phyloP scores from a whole-genome alignment of 345 rosid species.

The Mallotus nudiflorus region DNA sequence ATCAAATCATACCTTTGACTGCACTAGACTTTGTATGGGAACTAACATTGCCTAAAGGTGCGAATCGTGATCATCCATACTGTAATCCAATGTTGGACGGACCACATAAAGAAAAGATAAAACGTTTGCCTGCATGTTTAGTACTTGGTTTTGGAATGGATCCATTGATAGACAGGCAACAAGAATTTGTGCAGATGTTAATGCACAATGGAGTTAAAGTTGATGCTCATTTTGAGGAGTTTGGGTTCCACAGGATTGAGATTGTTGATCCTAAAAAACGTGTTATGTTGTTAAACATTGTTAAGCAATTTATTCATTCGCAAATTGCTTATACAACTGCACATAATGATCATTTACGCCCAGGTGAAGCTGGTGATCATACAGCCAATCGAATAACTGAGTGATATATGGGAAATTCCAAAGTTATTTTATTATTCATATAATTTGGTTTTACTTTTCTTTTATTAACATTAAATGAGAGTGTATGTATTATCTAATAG shows the following conservation, averaged over 20 bases:
- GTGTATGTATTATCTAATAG: no score
- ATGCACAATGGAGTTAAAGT: background rate
- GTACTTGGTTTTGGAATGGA: constrained; percentile 15
- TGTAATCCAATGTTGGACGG: constrained; percentile 22
- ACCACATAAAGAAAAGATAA: constrained; percentile 5
- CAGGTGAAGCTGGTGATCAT: no score
- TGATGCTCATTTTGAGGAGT: constrained; percentile 12
- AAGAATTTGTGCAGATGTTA: constrained; percentile 7
- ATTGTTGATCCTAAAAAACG: background rate
- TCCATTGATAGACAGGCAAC: constrained; percentile 17
- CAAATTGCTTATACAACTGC: background rate
- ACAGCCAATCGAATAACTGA: no score
- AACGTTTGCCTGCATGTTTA: background rate
- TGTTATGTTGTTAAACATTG: background rate
- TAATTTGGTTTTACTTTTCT: no score
- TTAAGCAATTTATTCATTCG: background rate
- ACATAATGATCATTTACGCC: no score
- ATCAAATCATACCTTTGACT: constrained; percentile 9
- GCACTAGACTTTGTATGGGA: constrained; percentile 17
- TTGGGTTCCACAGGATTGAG: constrained; percentile 22
- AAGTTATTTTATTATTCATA: no score
- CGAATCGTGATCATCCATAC: constrained; percentile 9
- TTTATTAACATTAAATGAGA: no score
- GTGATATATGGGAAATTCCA: no score
- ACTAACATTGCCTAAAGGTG: constrained; percentile 13